Evolutionary conservation across 108 stramenopile species (phyloP).

Genomic region (Fistulifera pelliculosa): DNA sequence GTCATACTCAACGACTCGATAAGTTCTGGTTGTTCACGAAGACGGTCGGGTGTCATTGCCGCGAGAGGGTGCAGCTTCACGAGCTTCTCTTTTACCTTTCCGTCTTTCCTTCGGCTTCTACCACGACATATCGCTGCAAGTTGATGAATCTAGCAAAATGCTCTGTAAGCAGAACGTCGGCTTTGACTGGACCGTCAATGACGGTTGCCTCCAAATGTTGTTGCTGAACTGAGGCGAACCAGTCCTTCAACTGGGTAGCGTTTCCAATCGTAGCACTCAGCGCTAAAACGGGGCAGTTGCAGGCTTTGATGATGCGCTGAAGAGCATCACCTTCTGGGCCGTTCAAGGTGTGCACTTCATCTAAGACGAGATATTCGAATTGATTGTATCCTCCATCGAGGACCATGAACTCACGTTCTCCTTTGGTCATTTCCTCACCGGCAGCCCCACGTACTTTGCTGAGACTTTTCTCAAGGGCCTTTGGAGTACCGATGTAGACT

Average conservation of each 20-base stretch:
- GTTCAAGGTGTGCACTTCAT: constrained; percentile 98
- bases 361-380: constrained; percentile 96
- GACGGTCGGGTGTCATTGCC: constrained; percentile 87
- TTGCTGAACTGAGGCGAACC: constrained; percentile 87
- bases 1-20: constrained; percentile 90
- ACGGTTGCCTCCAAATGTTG: constrained; percentile 70
- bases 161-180: constrained; percentile 76
- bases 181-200: constrained; percentile 52
- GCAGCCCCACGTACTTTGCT: constrained; percentile 92
- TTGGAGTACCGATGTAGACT: constrained; percentile 96
- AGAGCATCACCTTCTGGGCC: constrained; percentile 97
- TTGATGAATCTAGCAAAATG: constrained; percentile 96
- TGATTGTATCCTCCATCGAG: constrained; percentile 93
- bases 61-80: constrained; percentile 93
- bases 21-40: constrained; percentile 61
- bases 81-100: constrained; percentile 64
- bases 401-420: constrained; percentile 90
- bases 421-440: constrained; percentile 90
- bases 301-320: constrained; percentile 90
- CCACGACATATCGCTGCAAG: constrained; percentile 93
- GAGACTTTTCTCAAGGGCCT: constrained; percentile 87
- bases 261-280: constrained; percentile 99
- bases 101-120: constrained; percentile 71
- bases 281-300: constrained; percentile 93
- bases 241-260: constrained; percentile 85